phyloP scores from a whole-genome alignment of 2,329 filamentous ascomycete genomes.

The Colletotrichum theobromicola region DNA sequence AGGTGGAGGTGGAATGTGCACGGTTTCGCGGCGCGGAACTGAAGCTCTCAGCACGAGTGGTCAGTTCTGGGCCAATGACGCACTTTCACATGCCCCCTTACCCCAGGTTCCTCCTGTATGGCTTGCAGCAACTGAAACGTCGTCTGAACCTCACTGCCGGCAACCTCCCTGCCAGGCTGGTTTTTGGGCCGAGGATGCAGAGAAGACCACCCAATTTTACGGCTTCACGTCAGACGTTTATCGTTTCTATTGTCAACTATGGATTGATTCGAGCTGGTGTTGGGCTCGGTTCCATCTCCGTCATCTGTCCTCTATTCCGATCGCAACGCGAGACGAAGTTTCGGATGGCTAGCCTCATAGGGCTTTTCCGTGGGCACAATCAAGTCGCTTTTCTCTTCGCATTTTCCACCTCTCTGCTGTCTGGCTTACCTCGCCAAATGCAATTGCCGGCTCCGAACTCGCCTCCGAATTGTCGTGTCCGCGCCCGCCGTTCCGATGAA shows the following conservation, averaged over 20 bases:
- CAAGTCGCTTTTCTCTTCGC: not conserved
- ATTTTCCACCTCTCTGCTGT: not conserved
- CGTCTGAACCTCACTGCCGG: not conserved
- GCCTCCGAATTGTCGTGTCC: not conserved
- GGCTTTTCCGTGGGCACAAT: not conserved
- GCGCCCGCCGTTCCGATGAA: not conserved
- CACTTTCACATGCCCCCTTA: constrained; percentile 18
- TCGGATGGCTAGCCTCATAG: constrained; percentile 15
- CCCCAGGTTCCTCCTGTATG: not conserved
- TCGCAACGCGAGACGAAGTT: not conserved
- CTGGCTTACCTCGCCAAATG: not conserved
- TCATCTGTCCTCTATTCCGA: constrained; percentile 4
- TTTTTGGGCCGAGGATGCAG: not conserved
- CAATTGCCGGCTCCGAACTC: not conserved
- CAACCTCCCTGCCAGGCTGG: not conserved
- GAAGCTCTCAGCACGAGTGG: not conserved
- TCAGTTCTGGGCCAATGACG: constrained; percentile 10
- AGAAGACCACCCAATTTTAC: not conserved
- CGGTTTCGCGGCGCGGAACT: constrained; percentile 6
- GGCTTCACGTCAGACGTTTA: not conserved
- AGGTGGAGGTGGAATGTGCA: constrained; percentile 20
- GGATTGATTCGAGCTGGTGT: not conserved
- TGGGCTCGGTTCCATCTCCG: not conserved
- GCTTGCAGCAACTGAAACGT: constrained; percentile 7
- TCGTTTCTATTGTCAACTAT: constrained; percentile 11